Evolutionary conservation across 106 monocot species (phyloP), one percentile per base, ranked within the genome.

Genomic region (Allium cepa): DNA sequence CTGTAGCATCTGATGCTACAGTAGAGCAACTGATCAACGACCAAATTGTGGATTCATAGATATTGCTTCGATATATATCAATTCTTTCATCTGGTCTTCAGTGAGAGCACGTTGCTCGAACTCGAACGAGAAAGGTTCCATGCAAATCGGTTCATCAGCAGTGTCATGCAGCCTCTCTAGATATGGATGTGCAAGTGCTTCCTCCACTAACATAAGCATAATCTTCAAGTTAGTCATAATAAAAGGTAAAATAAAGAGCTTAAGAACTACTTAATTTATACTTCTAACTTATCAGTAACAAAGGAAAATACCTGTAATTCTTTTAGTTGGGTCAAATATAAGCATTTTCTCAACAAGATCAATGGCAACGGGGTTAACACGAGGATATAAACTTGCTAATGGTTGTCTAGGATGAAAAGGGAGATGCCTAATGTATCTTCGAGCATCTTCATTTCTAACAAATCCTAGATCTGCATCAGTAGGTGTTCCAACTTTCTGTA

Each of bases 161-260:
- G 74, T 75, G 60, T 97, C 92, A 71, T 97, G 96, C 57, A 97
- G 72, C 51, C 78, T 86, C 12, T 85, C 85, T 26, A 97, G 76
- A 70, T 97, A 97, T 48, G 92, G 96, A 80, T 97, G 96, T 14
- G 81, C 86, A 67, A 97, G 84, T 45, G 96, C 88, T 60, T 92
- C 86, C 69, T 97, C 92, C 63, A 97, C 95, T 91, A 51, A 72
- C 7, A 47, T 7, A 64, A 64, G 9, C 10, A 26, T 60, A 53
- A 59, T 36, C 3, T 36, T 36, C 36, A 36, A 36, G 5, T 36
- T 36, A 36, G 36, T 36, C 36, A 36, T 36, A 36, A 36, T 36
- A 36, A 36, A 36, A 36, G 50, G 50, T 17, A 48, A 48, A 60
- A 67, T n/a, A 16, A 36, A 36, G n/a, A 45, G 47, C 9, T 9